Evolutionary conservation across 306 rosid genomes (phyloP).

Genomic region (Morella rubra): DNA sequence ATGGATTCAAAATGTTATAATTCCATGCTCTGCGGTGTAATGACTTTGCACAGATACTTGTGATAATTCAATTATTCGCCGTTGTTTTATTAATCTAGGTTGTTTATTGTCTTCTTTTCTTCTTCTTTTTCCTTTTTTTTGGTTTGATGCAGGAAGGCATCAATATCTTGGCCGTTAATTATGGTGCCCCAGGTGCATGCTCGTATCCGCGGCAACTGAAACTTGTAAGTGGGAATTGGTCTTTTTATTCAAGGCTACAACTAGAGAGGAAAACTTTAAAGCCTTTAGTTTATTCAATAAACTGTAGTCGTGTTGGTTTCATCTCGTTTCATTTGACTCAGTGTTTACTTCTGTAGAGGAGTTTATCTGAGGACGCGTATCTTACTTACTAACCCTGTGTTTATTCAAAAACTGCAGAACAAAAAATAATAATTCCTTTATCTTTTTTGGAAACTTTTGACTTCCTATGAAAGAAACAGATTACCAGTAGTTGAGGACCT

Average conservation of each 20-base stretch:
- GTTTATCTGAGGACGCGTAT: background rate
- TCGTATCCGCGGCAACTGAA: conserved; percentile 76
- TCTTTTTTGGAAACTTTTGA: background rate
- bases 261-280: conserved; percentile 19
- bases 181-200: conserved; percentile 85
- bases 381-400: background rate
- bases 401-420: background rate
- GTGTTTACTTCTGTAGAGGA: conserved; percentile 14
- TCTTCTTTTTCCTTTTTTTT: background rate
- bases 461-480: background rate
- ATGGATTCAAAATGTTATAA: no score
- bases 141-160: conserved; percentile 69
- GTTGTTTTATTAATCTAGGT: background rate
- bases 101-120: background rate
- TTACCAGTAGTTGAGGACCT: background rate
- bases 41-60: no score
- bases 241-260: background rate
- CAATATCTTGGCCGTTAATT: conserved; percentile 80
- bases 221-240: conserved; percentile 51
- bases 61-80: background rate
- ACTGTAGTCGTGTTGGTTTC: background rate
- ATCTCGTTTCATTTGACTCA: background rate
- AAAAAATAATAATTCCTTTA: background rate
- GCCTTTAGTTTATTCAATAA: background rate
- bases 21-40: no score